Conservation (phyloP, 106 monocot species). For the Alisma plantagoaquatica region DNA sequence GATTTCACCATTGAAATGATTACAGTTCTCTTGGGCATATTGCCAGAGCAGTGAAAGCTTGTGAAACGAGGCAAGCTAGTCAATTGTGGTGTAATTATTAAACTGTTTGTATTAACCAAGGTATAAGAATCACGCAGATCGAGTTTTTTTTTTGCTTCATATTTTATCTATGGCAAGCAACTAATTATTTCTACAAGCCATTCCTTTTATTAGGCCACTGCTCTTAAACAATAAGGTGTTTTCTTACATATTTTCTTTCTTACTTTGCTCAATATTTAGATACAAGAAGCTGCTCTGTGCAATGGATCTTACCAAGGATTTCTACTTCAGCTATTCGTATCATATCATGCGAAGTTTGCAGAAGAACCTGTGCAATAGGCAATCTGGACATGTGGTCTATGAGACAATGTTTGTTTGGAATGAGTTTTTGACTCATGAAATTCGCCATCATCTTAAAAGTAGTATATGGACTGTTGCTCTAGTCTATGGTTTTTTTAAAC, state of each 20-base stretch:
- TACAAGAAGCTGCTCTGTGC: constrained; percentile 75
- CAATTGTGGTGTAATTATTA: constrained; percentile 6
- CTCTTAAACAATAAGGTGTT: too few species aligned
- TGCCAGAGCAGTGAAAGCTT: constrained; percentile 9
- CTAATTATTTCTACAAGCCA: too few species aligned
- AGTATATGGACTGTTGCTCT: constrained; percentile 76
- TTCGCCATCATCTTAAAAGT: constrained; percentile 55
- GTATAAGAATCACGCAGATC: constrained; percentile 1
- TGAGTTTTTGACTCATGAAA: constrained; percentile 66
- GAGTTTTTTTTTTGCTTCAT: not conserved
- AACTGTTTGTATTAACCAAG: constrained; percentile 10
- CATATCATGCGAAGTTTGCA: constrained; percentile 78
- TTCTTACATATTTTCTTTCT: too few species aligned
- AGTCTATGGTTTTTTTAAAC: constrained; percentile 86
- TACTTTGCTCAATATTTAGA: too few species aligned
- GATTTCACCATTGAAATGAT: constrained; percentile 1
- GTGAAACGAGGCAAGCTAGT: constrained; percentile 6
- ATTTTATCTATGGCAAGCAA: too few species aligned
- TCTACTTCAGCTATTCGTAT: constrained; percentile 90
- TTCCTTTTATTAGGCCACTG: too few species aligned
- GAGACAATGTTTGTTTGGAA: constrained; percentile 96
- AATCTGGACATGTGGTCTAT: constrained; percentile 39
- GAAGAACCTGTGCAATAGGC: constrained; percentile 44
- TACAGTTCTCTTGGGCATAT: constrained; percentile 7
- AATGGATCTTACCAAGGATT: constrained; percentile 87